phyloP scores from a whole-genome alignment of 495 filamentous ascomycete genomes.

The Letharia columbiana region DNA sequence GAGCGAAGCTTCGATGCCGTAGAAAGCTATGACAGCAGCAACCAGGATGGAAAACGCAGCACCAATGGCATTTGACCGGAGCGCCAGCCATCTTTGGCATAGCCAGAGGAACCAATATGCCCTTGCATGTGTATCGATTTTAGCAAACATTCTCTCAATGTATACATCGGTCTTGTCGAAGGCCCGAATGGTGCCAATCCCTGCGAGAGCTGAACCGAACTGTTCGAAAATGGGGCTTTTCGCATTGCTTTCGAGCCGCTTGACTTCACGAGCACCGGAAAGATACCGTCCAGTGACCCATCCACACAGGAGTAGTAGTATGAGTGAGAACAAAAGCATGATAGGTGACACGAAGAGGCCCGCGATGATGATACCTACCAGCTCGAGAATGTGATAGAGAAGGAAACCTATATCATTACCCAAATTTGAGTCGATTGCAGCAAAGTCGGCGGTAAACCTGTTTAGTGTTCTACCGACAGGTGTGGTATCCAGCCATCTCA shows the following conservation, averaged over 20 bases:
- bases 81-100: constrained; percentile 60
- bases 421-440: constrained; percentile 57
- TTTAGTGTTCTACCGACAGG: constrained; percentile 72
- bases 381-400: constrained; percentile 40
- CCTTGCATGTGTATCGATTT: constrained; percentile 49
- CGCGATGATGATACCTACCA: constrained; percentile 52
- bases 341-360: constrained; percentile 55
- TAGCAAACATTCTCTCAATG: constrained; percentile 50
- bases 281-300: constrained; percentile 54
- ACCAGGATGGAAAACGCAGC: constrained; percentile 60
- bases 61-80: constrained; percentile 56
- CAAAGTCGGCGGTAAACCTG: constrained; percentile 72
- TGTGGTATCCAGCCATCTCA: constrained; percentile 74
- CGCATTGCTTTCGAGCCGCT: constrained; percentile 53
- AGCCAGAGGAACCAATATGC: constrained; percentile 58
- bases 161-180: constrained; percentile 55
- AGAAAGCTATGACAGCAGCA: constrained; percentile 53
- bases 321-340: constrained; percentile 47
- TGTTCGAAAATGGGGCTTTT: constrained; percentile 66
- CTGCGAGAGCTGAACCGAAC: constrained; percentile 54
- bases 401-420: constrained; percentile 51
- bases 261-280: constrained; percentile 61
- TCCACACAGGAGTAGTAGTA: constrained; percentile 44
- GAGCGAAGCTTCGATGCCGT: constrained; percentile 59
- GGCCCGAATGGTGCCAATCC: constrained; percentile 60